Percentiles rank a stretch among this genome's conserved stretches.
phyloP scores from a whole-genome alignment of 306 rosid species.

The Cucurbita argyrosperma region DNA sequence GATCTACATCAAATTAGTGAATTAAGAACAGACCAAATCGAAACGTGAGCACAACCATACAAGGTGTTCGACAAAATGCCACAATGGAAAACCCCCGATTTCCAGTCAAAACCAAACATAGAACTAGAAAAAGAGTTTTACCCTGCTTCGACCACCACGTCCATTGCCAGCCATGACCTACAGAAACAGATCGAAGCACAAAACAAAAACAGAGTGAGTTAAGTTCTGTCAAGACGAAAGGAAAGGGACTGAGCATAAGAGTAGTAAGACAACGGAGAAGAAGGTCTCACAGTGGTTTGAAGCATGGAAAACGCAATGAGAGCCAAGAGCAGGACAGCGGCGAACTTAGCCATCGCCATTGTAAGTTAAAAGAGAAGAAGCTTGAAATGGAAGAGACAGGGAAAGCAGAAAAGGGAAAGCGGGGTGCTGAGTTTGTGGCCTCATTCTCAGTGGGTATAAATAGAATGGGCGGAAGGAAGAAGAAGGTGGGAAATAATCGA shows the following conservation, averaged over 20 bases:
- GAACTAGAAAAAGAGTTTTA: neutral
- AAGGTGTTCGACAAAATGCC: neutral
- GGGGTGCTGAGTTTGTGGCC: neutral
- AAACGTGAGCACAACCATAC: no score
- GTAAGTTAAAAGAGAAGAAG: neutral
- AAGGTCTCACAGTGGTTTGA: conserved; percentile 38
- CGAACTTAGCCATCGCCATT: conserved; percentile 43
- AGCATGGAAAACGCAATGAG: conserved; percentile 55
- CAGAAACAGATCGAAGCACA: conserved; percentile 2
- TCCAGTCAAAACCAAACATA: neutral
- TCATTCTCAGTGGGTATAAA: conserved; percentile 15
- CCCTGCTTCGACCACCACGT: conserved; percentile 18
- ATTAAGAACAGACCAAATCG: no score
- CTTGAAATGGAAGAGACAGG: neutral
- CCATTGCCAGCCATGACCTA: conserved; percentile 63
- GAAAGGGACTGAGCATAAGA: neutral
- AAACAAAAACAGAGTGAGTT: neutral
- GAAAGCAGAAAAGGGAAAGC: neutral
- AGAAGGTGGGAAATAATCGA: neutral
- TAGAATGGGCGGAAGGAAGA: conserved; percentile 10
- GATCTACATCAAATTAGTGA: no score
- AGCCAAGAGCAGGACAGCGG: conserved; percentile 29
- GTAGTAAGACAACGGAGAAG: neutral
- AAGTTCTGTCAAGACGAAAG: neutral
- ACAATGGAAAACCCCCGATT: neutral